Percentiles rank a stretch among this genome's conserved stretches.
Evolutionary conservation across 2,329 filamentous ascomycete species (phyloP).

Genomic region (Penicillium frequentans): DNA sequence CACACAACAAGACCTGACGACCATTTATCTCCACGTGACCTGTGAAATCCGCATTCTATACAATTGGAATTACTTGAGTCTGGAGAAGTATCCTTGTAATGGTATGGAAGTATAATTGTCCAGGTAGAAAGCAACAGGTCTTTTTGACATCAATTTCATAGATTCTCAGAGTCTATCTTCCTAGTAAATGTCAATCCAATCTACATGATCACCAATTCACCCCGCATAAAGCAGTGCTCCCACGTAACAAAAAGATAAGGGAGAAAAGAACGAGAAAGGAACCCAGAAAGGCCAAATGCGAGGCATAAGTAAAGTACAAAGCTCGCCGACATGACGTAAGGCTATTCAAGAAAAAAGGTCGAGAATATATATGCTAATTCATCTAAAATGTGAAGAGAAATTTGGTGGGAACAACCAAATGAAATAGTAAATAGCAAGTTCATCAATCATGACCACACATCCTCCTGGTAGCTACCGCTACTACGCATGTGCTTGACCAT

Average conservation of each 20-base stretch:
- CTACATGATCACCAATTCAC: background rate
- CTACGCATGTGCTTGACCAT: conserved; percentile 96
- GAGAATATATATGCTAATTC: conserved; percentile 25
- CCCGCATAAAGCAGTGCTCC: background rate
- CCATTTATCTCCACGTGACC: too few species aligned
- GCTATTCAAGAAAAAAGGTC: conserved; percentile 13
- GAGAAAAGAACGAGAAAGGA: background rate
- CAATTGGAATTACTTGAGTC: too few species aligned
- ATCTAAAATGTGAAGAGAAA: conserved; percentile 26
- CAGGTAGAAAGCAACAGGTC: background rate
- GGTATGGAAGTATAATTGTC: too few species aligned
- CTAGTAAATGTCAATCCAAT: background rate
- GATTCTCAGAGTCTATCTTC: background rate
- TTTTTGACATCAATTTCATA: background rate
- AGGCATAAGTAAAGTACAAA: conserved; percentile 2
- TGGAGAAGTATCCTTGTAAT: too few species aligned
- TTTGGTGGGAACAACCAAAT: conserved; percentile 20
- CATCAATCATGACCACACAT: conserved; percentile 61
- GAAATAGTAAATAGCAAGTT: conserved; percentile 10
- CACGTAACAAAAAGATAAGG: background rate
- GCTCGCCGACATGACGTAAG: conserved; percentile 7
- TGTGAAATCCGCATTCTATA: too few species aligned
- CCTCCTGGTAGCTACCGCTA: conserved; percentile 92
- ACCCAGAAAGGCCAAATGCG: background rate
- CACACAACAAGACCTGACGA: too few species aligned